These are phyloP conservation scores for Kodamaea suecica DNA, from an alignment of 1,139 yeast genomes.

Conservation along the genomic window DNA sequence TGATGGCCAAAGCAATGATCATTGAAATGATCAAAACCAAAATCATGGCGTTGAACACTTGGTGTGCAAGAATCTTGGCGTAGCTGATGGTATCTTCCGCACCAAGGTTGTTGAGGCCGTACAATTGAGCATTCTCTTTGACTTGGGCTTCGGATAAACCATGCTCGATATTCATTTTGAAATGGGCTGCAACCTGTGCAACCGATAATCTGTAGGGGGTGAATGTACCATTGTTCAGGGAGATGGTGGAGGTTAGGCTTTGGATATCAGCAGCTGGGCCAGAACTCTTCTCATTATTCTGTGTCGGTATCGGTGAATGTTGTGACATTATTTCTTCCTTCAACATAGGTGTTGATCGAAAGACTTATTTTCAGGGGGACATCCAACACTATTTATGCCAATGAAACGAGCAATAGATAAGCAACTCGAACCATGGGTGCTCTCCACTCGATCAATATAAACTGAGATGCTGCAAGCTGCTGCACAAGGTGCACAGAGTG, in stretches of 20 bases:
- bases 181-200: constrained; percentile 13
- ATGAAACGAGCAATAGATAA: no score
- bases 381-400: no score
- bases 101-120: constrained; percentile 30
- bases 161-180: constrained; percentile 12
- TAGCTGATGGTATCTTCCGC: constrained; percentile 26
- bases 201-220: constrained; percentile 17
- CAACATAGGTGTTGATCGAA: constrained; percentile 1
- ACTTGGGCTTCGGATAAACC: constrained; percentile 18
- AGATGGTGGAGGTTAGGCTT: not conserved
- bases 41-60: constrained; percentile 39
- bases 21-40: constrained; percentile 35
- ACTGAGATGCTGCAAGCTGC: no score
- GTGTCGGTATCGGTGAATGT: constrained; percentile 1
- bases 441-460: no score
- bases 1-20: constrained; percentile 34
- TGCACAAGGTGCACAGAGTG: no score
- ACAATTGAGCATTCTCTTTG: constrained; percentile 10
- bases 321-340: constrained; percentile 2
- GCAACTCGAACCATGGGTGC: no score
- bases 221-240: constrained; percentile 4
- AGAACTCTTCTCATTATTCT: constrained; percentile 1
- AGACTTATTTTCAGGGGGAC: no score
- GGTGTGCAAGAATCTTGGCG: constrained; percentile 30
- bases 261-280: constrained; percentile 1